phyloP scores from a whole-genome alignment of 768 basidiomycete genomes.

The Filobasidium wieringae region DNA sequence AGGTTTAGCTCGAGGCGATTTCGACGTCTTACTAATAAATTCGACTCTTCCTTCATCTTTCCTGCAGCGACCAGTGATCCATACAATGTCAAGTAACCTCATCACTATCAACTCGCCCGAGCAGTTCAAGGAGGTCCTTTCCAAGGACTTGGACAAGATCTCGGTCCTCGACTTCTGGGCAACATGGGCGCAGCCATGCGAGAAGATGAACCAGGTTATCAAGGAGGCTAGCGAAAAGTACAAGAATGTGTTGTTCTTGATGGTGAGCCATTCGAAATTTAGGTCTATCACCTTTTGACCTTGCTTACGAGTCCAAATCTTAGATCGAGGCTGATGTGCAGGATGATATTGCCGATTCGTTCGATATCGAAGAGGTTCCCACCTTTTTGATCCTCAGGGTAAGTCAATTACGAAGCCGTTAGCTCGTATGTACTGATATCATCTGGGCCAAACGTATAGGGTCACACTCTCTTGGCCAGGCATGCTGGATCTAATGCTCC shows the following conservation, averaged over 20 bases:
- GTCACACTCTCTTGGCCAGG: constrained; percentile 69
- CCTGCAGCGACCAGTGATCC: too few relatives aligned
- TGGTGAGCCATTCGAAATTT: constrained; percentile 43
- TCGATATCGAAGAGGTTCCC: constrained; percentile 82
- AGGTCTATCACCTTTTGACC: not conserved
- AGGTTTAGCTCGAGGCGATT: too few relatives aligned
- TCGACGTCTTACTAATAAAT: too few relatives aligned
- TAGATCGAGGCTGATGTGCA: constrained; percentile 38
- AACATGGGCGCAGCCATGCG: constrained; percentile 81
- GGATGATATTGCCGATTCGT: constrained; percentile 79
- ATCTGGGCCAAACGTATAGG: constrained; percentile 45
- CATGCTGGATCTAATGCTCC: constrained; percentile 69
- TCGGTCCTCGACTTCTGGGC: constrained; percentile 93
- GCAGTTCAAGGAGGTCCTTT: constrained; percentile 64
- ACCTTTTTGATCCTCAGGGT: constrained; percentile 71
- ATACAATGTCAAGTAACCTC: too few relatives aligned
- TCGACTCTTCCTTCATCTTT: too few relatives aligned
- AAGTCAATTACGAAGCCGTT: constrained; percentile 15
- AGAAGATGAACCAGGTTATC: constrained; percentile 72
- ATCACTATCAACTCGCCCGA: constrained; percentile 50
- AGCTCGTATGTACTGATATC: not conserved
- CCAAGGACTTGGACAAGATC: constrained; percentile 61
- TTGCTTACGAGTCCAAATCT: not conserved
- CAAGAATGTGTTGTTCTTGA: constrained; percentile 56
- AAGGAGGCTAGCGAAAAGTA: constrained; percentile 62